These are phyloP conservation scores for Solanum clarkiae DNA, from an alignment of 257 asterid species.

Conservation along the genomic window DNA sequence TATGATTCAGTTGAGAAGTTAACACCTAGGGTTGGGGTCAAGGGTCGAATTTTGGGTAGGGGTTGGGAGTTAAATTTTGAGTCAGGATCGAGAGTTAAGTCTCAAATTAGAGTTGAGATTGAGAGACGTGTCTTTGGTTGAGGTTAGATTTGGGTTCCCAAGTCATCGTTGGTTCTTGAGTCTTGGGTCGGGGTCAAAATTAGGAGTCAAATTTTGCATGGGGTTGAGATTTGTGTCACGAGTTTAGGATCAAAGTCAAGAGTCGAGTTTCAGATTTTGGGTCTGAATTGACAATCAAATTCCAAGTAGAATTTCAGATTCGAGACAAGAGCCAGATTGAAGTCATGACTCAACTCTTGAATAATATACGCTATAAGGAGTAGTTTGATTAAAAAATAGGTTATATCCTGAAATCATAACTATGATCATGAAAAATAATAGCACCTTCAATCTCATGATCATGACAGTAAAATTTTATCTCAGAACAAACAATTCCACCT, in stretches of 20 bases:
- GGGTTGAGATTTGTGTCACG: background rate
- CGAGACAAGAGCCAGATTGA: background rate
- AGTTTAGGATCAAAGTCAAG: background rate
- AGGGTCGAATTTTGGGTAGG: background rate
- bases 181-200: background rate
- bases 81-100: background rate
- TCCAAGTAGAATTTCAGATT: accelerated
- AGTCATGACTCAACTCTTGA: background rate
- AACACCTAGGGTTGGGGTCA: background rate
- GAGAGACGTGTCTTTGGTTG: background rate
- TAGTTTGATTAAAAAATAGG: accelerated
- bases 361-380: background rate
- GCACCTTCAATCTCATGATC: background rate
- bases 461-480: background rate
- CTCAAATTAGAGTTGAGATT: background rate
- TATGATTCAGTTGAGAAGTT: too few species aligned
- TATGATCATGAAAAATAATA: background rate
- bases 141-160: background rate
- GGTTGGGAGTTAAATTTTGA: background rate
- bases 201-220: too few species aligned
- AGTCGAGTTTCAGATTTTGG: background rate
- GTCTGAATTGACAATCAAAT: background rate
- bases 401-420: background rate
- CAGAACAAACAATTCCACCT: background rate
- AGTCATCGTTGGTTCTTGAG: background rate